Evolutionary conservation across 441 rosid species (phyloP).

Genomic region (Populus tomentosa): DNA sequence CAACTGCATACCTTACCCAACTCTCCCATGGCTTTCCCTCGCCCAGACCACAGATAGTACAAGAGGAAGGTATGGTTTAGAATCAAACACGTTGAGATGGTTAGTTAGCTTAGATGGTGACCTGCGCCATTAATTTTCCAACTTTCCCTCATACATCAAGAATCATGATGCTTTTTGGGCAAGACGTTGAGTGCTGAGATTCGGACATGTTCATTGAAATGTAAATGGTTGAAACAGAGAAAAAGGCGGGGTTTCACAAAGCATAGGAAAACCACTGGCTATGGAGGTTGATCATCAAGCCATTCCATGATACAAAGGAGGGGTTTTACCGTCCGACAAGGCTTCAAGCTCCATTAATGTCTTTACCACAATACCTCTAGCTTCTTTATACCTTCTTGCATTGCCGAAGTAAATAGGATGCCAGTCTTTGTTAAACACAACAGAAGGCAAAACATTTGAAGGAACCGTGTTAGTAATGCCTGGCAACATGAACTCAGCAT

Average conservation of each 20-base stretch:
- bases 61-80: too few species aligned
- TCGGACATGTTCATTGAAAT: too few species aligned
- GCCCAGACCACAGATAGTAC: too few species aligned
- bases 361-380: slow-evolving; percentile 47
- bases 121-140: too few species aligned
- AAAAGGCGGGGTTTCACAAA: slow-evolving; percentile 21
- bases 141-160: too few species aligned
- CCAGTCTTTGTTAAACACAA: slow-evolving; percentile 6
- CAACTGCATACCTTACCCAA: too few species aligned
- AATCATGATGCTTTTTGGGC: too few species aligned
- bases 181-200: too few species aligned
- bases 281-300: slow-evolving; percentile 46
- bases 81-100: too few species aligned
- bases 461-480: slow-evolving; percentile 30
- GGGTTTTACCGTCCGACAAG: slow-evolving; percentile 13
- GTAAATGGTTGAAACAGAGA: too few species aligned
- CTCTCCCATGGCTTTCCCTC: too few species aligned
- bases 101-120: too few species aligned
- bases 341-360: slow-evolving; percentile 43
- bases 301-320: slow-evolving; percentile 38
- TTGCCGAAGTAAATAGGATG: not conserved
- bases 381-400: slow-evolving; percentile 1
- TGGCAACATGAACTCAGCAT: slow-evolving; percentile 25
- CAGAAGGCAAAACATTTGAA: slow-evolving; percentile 21
- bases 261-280: slow-evolving; percentile 57